Evolutionary conservation across 2,329 filamentous ascomycete species (phyloP), one percentile per base, ranked within the genome.

Genomic region (Chrysosporium queenslandicum): DNA sequence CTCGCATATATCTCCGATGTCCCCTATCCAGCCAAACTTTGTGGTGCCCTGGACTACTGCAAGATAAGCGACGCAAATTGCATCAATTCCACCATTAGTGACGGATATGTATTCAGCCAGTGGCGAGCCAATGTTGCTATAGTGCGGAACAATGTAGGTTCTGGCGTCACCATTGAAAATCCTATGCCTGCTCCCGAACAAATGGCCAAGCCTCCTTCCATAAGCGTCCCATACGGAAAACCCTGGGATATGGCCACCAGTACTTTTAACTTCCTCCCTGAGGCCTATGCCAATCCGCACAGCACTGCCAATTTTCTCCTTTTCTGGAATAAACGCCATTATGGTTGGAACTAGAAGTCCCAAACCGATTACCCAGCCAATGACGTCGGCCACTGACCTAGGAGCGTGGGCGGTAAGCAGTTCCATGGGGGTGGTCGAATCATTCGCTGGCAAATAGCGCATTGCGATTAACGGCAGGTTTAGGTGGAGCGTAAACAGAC

Each of bases 1-100:
- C 7, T 58, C 59, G 47, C 60, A 63, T n/a, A 11, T 52, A 20
- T 53, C 53, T 6, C 58, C 56, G 16, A 56, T 54, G 32, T 64
- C 61, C 27, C 58, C 61, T 12, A 54, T 57, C 32, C 57, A 59
- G 20, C 55, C 47, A 41, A 41, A 34, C 18, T 21, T 40, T 2
- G 18, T 14, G 2, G 41, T 23, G 4, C 20, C 9, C 23, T n/a
- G 41, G 2, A 1, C 23, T 2, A 50, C 18, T 21, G 2, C 23
- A 18, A 50, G 14, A 21, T 23, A 50, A 4, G 47, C 47, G 41
- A 50, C 32, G 25, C 47, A 50, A 23, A 50, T 42, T 6, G 47
- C 47, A 20, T 50, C 36, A 16, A 18, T 18, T 6, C 47, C 47
- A 20, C 47, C 47, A 41, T 41, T 41, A n/a, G 20, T 40, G 29